Evolutionary conservation across 306 rosid species (phyloP), one percentile per base, ranked within the genome.

Genomic region (Inga laurina): DNA sequence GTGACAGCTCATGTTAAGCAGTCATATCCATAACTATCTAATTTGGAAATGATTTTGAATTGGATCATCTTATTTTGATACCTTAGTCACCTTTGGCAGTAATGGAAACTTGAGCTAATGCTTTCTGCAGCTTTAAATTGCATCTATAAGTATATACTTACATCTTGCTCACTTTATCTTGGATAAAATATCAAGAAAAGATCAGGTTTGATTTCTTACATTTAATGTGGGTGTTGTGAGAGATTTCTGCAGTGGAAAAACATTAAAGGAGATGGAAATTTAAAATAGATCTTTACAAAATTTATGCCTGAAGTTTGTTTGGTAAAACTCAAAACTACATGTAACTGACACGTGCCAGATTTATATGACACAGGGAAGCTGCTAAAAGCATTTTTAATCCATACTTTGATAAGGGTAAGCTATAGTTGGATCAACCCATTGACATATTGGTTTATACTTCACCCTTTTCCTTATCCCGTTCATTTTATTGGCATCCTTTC

Each of bases 381-480:
- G 90, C 90, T 43, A 86, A 78, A 82, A 73, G 81, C 22, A 51
- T 86, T 54, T 84, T 92, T 35, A 80, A 61, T 79, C 95, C 91
- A 12, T 79, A 91, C 86, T 91, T 91, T 35, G 93, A 90, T 37
- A 86, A 93, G 64, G 86, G 93, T 91, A 85, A 84, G 87, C 76
- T 80, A 44, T 76, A 70, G 54, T 51, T 83, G 79, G 45, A 54
- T 45, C 81, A 79, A 10, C 61, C 72, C 57, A 43, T 75, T 62
- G 57, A 37, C 30, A 83, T 16, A 77, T 22, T 39, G 45, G 2
- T 44, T 48, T 72, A 8, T 43, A 59, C 43, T 76, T 74, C 41
- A 77, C n/a, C 14, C 44, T 19, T 81, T 13, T 61, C 19, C 14
- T 22, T 19, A 68, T 12, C 72, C 46, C 77, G 46, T 16, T 82